Percentiles rank a stretch among this genome's conserved stretches.
phyloP scores from a whole-genome alignment of 2,329 filamentous ascomycete species.

The Davidsoniella virescens region DNA sequence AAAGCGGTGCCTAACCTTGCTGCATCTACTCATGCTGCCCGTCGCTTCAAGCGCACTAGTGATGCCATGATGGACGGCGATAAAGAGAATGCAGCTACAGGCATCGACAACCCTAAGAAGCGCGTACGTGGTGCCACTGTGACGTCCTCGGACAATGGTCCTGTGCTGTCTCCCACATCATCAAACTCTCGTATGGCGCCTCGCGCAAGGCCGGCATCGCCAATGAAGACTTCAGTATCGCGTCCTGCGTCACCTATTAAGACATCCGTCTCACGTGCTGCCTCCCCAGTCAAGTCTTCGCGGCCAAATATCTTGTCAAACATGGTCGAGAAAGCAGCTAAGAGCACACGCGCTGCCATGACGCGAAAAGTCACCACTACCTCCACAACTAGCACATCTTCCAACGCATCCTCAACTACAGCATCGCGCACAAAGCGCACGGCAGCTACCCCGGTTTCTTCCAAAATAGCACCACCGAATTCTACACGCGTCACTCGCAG shows the following conservation, averaged over 20 bases:
- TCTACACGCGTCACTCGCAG: conserved; percentile 36
- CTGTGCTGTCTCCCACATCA: conserved; percentile 67
- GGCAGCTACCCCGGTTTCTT: conserved; percentile 13
- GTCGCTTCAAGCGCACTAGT: conserved; percentile 26
- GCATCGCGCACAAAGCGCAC: conserved; percentile 15
- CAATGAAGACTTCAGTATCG: conserved; percentile 15
- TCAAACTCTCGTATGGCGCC: conserved; percentile 58
- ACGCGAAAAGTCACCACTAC: conserved; percentile 30
- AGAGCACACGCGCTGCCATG: conserved; percentile 34
- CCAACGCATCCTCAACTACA: conserved; percentile 24
- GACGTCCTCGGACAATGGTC: conserved; percentile 29
- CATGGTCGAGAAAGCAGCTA: conserved; percentile 42
- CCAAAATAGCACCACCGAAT: conserved; percentile 25
- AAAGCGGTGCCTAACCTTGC: conserved; percentile 7
- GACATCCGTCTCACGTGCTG: conserved; percentile 32
- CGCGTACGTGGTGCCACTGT: conserved; percentile 28
- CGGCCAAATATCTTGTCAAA: conserved; percentile 27
- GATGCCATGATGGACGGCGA: conserved; percentile 47
- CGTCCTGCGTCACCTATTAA: conserved; percentile 25
- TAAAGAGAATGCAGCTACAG: conserved; percentile 52
- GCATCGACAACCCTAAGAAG: conserved; percentile 55
- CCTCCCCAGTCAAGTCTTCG: conserved; percentile 43
- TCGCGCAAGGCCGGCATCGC: conserved; percentile 10
- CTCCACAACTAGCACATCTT: conserved; percentile 28
- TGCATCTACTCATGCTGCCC: conserved; percentile 7